Evolutionary conservation across 1,139 yeast genomes (phyloP).

Genomic region (Blastobotrys apis): DNA sequence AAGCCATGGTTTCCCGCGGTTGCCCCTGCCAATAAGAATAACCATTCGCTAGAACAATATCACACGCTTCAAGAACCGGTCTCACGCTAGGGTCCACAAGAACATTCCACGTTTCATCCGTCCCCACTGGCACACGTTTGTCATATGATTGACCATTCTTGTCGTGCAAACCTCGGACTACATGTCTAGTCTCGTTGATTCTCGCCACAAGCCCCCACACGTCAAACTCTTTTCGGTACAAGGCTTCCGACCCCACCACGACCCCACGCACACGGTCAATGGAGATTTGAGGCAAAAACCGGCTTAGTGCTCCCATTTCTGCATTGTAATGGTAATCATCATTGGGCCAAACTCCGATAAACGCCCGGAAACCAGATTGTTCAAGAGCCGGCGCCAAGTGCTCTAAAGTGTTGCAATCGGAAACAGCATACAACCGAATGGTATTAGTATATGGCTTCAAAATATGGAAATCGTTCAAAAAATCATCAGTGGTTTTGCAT

Average conservation of each 20-base stretch:
- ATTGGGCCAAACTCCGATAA: slow-evolving; percentile 88
- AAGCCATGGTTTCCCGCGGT: slow-evolving; percentile 70
- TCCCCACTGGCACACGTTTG: slow-evolving; percentile 75
- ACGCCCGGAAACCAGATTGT: slow-evolving; percentile 62
- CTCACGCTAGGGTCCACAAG: slow-evolving; percentile 70
- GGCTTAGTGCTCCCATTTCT: slow-evolving; percentile 63
- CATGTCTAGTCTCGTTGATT: slow-evolving; percentile 51
- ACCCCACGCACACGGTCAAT: slow-evolving; percentile 63
- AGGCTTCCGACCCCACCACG: slow-evolving; percentile 88
- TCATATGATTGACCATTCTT: slow-evolving; percentile 74
- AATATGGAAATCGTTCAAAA: slow-evolving; percentile 54
- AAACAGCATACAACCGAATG: slow-evolving; percentile 78
- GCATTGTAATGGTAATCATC: slow-evolving; percentile 67
- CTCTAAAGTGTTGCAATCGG: slow-evolving; percentile 83
- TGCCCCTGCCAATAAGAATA: slow-evolving; percentile 99
- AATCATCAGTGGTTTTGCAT: slow-evolving; percentile 59
- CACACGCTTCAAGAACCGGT: slow-evolving; percentile 73
- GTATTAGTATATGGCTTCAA: slow-evolving; percentile 54
- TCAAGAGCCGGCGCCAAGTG: slow-evolving; percentile 84
- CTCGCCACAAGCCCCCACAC: slow-evolving; percentile 56
- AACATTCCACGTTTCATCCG: slow-evolving; percentile 94
- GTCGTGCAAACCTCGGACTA: slow-evolving; percentile 60
- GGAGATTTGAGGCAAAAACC: slow-evolving; percentile 69
- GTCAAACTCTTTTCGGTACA: slow-evolving; percentile 78
- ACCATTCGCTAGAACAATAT: slow-evolving; percentile 85